Conservation (phyloP, 495 filamentous ascomycete genomes). For the Xylona heveae region DNA sequence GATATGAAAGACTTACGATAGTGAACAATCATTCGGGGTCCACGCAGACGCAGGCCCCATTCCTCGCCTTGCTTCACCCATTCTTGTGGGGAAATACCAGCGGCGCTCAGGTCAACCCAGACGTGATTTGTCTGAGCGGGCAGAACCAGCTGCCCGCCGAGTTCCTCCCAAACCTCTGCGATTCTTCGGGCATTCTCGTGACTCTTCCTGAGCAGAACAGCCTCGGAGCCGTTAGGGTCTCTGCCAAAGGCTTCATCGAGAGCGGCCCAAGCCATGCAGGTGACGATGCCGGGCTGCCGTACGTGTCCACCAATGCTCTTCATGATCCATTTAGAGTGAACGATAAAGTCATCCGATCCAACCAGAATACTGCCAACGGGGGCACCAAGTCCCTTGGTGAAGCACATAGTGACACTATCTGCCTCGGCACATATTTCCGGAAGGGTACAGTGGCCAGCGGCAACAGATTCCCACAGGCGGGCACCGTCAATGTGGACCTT, state of each 20-base stretch:
- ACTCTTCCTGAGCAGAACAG: constrained; percentile 35
- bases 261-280: constrained; percentile 33
- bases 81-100: constrained; percentile 18
- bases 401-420: constrained; percentile 67
- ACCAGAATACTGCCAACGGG: constrained; percentile 69
- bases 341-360: constrained; percentile 40
- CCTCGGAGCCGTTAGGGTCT: constrained; percentile 33
- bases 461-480: constrained; percentile 40
- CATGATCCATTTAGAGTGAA: constrained; percentile 53
- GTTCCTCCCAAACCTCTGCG: constrained; percentile 19
- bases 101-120: constrained; percentile 56
- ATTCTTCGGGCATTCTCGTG: constrained; percentile 46
- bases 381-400: constrained; percentile 77
- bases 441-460: constrained; percentile 20
- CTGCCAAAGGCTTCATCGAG: constrained; percentile 49
- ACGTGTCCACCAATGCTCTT: constrained; percentile 73
- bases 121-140: constrained; percentile 91
- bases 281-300: constrained; percentile 43
- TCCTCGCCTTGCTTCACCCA: constrained; percentile 27
- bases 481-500: constrained; percentile 18
- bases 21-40: constrained; percentile 36
- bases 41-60: constrained; percentile 29
- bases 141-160: constrained; percentile 31
- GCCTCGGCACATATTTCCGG: constrained; percentile 47
- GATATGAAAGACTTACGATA: constrained; percentile 25